Percentiles rank a stretch among this genome's conserved stretches.
Evolutionary conservation across 202 grass and related monocot genomes (phyloP).

Genomic region (Carex sylvatica): DNA sequence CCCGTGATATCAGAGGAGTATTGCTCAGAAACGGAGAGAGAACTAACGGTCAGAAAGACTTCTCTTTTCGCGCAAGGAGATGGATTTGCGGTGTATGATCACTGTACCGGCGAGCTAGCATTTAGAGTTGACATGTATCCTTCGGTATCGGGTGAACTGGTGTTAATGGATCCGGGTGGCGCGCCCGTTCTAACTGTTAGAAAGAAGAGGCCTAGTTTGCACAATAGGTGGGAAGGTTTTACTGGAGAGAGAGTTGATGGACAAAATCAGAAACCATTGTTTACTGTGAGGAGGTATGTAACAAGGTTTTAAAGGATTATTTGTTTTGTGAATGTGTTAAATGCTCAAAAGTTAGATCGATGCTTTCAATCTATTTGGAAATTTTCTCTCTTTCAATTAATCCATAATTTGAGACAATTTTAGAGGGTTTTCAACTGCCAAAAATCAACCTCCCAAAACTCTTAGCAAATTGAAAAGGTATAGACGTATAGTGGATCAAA

Average conservation of each 20-base stretch:
- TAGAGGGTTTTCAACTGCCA: not conserved
- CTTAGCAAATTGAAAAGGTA: not conserved
- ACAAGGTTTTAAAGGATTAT: not conserved
- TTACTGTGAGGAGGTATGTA: conserved; percentile 50
- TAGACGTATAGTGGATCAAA: too few relatives aligned
- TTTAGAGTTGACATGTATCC: conserved; percentile 87
- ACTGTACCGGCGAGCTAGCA: conserved; percentile 61
- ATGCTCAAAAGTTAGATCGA: not conserved
- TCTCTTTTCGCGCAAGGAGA: conserved; percentile 83
- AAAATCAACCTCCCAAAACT: not conserved
- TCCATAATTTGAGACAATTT: not conserved
- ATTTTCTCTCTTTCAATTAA: not conserved
- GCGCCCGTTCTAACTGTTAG: conserved; percentile 71
- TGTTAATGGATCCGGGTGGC: conserved; percentile 74
- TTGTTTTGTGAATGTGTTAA: not conserved
- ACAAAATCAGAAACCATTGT: conserved; percentile 75
- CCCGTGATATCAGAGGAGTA: conserved; percentile 64
- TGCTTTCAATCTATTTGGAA: not conserved
- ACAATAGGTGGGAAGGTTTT: conserved; percentile 91
- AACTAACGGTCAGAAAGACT: conserved; percentile 91
- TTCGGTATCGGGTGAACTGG: conserved; percentile 50
- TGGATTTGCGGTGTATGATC: conserved; percentile 89
- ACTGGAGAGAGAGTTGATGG: conserved; percentile 53
- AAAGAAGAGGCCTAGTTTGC: conserved; percentile 85
- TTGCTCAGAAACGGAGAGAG: conserved; percentile 54